phyloP scores from a whole-genome alignment of 345 rosid genomes.

The Hirschfeldia incana region DNA sequence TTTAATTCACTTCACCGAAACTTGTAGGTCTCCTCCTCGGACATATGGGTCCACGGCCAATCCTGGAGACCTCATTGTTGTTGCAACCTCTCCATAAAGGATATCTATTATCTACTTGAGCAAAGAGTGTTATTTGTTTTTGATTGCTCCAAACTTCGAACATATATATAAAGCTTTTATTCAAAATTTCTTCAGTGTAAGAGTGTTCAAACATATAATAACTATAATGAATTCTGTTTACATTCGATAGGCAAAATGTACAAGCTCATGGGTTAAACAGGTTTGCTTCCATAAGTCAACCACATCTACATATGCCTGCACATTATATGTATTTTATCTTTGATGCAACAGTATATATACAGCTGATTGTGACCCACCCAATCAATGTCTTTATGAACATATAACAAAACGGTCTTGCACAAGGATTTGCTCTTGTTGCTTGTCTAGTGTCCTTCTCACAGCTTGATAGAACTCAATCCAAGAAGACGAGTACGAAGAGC shows the following conservation, averaged over 20 bases:
- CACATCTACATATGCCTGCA: slow-evolving; percentile 21
- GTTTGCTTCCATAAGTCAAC: slow-evolving; percentile 10
- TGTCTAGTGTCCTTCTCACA: slow-evolving; percentile 61
- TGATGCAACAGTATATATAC: slow-evolving; percentile 33
- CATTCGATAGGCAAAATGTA: slow-evolving; percentile 28
- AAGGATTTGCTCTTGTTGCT: slow-evolving; percentile 42
- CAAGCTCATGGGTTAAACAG: slow-evolving; percentile 18
- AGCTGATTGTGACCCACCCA: slow-evolving; percentile 12
- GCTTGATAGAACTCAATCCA: slow-evolving; percentile 73
- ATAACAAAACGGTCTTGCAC: slow-evolving; percentile 54
- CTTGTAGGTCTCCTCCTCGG: background rate
- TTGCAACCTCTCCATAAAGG: background rate
- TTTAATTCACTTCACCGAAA: background rate
- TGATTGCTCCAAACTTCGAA: background rate
- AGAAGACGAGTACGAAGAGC: slow-evolving; percentile 54
- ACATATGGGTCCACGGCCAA: background rate
- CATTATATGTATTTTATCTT: slow-evolving; percentile 9
- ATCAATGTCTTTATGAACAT: slow-evolving; percentile 51
- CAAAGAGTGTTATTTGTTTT: background rate
- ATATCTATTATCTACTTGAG: background rate
- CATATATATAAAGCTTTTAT: background rate
- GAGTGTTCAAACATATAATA: background rate
- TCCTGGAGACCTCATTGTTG: slow-evolving; percentile 2
- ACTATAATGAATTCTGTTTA: slow-evolving; percentile 6
- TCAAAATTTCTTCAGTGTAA: background rate